These are phyloP conservation scores for Colletotrichum incanum DNA, from an alignment of 2,329 filamentous ascomycete species.

Conservation along the genomic window DNA sequence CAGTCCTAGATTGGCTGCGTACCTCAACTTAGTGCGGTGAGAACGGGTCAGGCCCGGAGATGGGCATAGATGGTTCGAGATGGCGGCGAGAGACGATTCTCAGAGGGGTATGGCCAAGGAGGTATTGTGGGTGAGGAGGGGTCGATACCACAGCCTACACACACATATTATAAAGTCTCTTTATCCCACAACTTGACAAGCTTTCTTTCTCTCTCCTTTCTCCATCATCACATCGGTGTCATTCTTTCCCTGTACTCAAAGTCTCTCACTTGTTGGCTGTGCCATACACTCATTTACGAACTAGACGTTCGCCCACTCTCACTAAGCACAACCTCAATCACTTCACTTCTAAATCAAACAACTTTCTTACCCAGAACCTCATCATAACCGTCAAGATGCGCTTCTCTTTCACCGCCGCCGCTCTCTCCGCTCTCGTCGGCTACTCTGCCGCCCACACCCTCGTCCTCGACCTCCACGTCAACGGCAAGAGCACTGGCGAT, in stretches of 20 bases:
- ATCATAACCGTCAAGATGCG: conserved; percentile 52
- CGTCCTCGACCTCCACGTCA: conserved; percentile 64
- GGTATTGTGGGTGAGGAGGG: conserved; percentile 9
- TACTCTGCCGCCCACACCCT: conserved; percentile 61
- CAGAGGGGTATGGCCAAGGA: not conserved
- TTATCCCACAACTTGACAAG: conserved; percentile 2
- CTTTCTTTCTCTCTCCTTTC: not conserved
- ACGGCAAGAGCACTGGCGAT: conserved; percentile 56
- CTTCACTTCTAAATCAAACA: conserved; percentile 36
- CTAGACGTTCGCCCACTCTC: conserved; percentile 43
- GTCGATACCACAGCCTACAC: not conserved
- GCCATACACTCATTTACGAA: conserved; percentile 42
- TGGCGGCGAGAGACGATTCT: not conserved
- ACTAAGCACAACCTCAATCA: conserved; percentile 39
- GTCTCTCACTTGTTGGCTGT: conserved; percentile 42
- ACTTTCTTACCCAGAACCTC: not conserved
- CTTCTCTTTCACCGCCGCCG: conserved; percentile 48
- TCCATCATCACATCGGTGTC: conserved; percentile 42
- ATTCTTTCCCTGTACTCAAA: conserved; percentile 40
- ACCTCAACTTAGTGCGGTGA: conserved; percentile 26
- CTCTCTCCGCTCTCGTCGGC: conserved; percentile 53
- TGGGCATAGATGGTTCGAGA: conserved; percentile 38
- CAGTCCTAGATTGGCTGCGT: conserved; percentile 31
- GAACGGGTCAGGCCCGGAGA: conserved; percentile 37
- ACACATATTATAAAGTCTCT: conserved; percentile 31